Evolutionary conservation across 495 filamentous ascomycete species (phyloP).

Genomic region (Jackrogersella minutella): DNA sequence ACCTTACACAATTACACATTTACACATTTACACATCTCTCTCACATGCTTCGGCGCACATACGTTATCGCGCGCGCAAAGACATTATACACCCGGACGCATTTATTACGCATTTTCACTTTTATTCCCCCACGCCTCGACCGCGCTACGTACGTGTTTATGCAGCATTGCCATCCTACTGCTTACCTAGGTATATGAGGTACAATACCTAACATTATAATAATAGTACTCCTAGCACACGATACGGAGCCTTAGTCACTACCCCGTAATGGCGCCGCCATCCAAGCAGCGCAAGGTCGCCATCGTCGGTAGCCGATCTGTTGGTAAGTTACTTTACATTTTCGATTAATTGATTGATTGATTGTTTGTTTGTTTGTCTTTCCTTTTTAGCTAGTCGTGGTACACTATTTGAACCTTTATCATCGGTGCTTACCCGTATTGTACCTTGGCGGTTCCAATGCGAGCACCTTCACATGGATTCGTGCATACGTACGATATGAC

Average conservation of each 20-base stretch:
- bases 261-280: constrained; percentile 73
- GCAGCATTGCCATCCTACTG: constrained; percentile 28
- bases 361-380: neutral
- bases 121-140: constrained; percentile 2
- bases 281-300: constrained; percentile 97
- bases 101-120: neutral
- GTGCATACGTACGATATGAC: constrained; percentile 12
- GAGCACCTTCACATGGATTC: neutral
- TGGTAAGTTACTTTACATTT: too few species aligned
- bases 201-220: constrained; percentile 15
- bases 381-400: neutral
- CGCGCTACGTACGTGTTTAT: constrained; percentile 25
- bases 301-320: constrained; percentile 98
- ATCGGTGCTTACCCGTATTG: neutral
- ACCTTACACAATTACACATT: neutral
- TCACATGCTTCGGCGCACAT: neutral
- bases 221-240: constrained; percentile 26
- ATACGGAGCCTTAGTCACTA: constrained; percentile 3
- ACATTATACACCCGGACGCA: neutral
- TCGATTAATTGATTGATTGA: too few species aligned
- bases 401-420: neutral
- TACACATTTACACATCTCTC: neutral
- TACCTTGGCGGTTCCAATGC: constrained; percentile 11
- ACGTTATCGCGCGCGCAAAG: constrained; percentile 14
- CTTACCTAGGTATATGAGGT: constrained; percentile 25